Base-by-base conservation (phyloP, 164 flowering plant species). In the Malania oleifera region DNA sequence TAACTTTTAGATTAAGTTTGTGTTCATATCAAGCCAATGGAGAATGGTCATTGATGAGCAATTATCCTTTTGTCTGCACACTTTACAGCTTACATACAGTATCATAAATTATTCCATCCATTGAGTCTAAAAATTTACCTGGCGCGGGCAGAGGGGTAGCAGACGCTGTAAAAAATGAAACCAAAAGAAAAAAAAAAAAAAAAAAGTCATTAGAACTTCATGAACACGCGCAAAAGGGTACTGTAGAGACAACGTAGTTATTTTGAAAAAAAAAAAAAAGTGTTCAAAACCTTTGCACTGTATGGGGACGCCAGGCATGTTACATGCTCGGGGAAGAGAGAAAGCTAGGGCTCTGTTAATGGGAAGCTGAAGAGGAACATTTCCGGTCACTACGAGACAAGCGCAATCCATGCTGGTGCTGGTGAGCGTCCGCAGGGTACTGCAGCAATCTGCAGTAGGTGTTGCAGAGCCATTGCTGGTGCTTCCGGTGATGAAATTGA, bases 201-300 rank as follows among this genome's bases (percentile, higher is more conserved):
- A 59, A 45, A 38, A 20, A 39, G 60, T 9, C 50, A 20, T 22
- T 22, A 18, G 29, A 24, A 47, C 8, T 19, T 6, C 19, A 13
- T 7, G 0, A 12, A 37, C 13, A 19, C 5, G 23, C 7, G 0
- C 9, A 8, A 15, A 43, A 34, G 7, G 23, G 7, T 5, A 29
- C 20, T 22, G 13, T 7, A 41, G 3, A 27, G 48, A 15, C 13
- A 54, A 55, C 9, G 13, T 40, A n/a, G 23, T 49, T 19, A 5
- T 2, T n/a, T n/a, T n/a, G n/a, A n/a, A n/a, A n/a, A n/a, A n/a
- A n/a, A n/a, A n/a, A n/a, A n/a, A n/a, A n/a, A n/a, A n/a, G n/a
- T n/a, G n/a, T n/a, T n/a, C n/a, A n/a, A n/a, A n/a, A 80, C 85
- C 70, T 78, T 81, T 58, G 66, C 85, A 71, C 41, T 40, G 67